These are phyloP conservation scores for Tremellales sp. DNA, from an alignment of 1,284 basidiomycete species.

Conservation along the genomic window DNA sequence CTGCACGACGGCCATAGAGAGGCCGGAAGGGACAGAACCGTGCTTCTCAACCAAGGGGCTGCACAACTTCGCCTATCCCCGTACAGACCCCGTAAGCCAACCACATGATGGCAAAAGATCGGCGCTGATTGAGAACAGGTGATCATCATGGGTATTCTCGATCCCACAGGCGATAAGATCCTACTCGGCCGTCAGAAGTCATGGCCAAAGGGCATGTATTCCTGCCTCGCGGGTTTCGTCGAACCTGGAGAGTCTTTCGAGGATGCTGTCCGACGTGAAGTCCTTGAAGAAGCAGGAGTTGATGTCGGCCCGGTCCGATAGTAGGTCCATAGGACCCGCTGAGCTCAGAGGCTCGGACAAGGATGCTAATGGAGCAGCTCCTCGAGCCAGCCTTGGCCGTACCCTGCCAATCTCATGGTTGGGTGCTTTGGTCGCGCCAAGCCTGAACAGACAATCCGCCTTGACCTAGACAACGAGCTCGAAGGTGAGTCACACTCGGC, in stretches of 20 bases:
- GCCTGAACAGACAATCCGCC: constrained; percentile 69
- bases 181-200: constrained; percentile 72
- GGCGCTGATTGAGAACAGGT: constrained; percentile 50
- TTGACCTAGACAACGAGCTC: constrained; percentile 94
- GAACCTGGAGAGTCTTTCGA: constrained; percentile 94
- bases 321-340: constrained; percentile 50
- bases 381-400: constrained; percentile 59
- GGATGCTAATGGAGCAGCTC: too few species aligned
- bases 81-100: constrained; percentile 63
- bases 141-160: constrained; percentile 86
- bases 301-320: constrained; percentile 78
- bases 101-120: neutral
- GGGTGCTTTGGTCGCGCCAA: constrained; percentile 71
- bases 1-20: constrained; percentile 60
- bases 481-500: constrained; percentile 57
- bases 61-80: constrained; percentile 82
- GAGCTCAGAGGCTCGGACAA: too few species aligned
- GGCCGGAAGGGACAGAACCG: constrained; percentile 27
- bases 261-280: constrained; percentile 86
- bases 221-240: constrained; percentile 83
- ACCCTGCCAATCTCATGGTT: constrained; percentile 84
- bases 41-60: constrained; percentile 63
- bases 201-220: constrained; percentile 60
- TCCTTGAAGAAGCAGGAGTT: constrained; percentile 92
- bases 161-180: constrained; percentile 70